Conservation (phyloP, 169 alveolate genomes). For the Amoebophrya sp. region DNA sequence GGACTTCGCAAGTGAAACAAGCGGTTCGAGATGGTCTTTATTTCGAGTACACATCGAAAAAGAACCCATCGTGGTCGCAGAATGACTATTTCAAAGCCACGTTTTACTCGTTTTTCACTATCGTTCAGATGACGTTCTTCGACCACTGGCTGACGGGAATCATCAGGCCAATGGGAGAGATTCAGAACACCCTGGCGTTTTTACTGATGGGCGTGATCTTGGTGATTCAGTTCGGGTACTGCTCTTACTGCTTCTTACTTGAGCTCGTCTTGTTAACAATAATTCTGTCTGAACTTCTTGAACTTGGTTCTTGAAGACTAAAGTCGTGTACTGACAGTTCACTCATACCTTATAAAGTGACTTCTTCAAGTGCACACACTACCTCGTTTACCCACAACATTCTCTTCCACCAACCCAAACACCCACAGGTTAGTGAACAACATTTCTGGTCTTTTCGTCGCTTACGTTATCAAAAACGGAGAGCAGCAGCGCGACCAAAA, state of each 20-base stretch:
- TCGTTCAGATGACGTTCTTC: not conserved
- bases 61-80: not conserved
- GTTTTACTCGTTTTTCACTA: not conserved
- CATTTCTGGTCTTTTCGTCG: not conserved
- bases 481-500: constrained; percentile 21
- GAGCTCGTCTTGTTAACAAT: too few relatives aligned
- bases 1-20: not conserved
- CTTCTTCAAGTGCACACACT: too few relatives aligned
- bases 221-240: not conserved
- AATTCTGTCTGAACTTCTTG: too few relatives aligned
- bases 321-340: too few relatives aligned
- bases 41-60: not conserved
- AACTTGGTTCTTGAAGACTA: too few relatives aligned
- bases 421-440: not conserved
- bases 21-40: not conserved
- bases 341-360: too few relatives aligned
- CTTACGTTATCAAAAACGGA: constrained; percentile 11
- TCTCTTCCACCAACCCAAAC: too few relatives aligned
- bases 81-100: not conserved
- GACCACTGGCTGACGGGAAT: constrained; percentile 1
- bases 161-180: not conserved
- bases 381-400: too few relatives aligned
- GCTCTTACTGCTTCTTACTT: too few relatives aligned
- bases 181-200: not conserved
- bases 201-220: not conserved